Evolutionary conservation across 139 green algal species (phyloP), one percentile per base, ranked within the genome.

Genomic region (Haematococcus sp.): DNA sequence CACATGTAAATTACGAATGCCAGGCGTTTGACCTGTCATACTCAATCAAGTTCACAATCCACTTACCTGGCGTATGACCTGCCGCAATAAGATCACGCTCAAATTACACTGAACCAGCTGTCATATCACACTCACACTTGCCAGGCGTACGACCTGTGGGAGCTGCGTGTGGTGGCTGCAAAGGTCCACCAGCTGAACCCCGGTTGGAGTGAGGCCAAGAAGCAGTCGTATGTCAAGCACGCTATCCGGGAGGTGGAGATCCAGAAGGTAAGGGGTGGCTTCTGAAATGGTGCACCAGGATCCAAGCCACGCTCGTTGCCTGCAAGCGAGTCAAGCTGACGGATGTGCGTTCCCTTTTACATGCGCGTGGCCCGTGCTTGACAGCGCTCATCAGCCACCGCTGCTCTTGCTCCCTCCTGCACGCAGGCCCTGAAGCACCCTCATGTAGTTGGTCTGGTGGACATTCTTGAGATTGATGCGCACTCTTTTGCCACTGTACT

Each of bases 401-500:
- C n/a, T n/a, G n/a, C n/a, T n/a, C n/a, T n/a, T n/a, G n/a, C n/a
- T n/a, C n/a, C n/a, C n/a, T n/a, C n/a, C n/a, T n/a, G n/a, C n/a
- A n/a, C 46, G 43, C 72, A 78, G 72, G 51, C 33, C 31, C 71
- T 81, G 59, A 68, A 76, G 31, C 88, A 94, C 68, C 68, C 77
- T 22, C 74, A 87, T 61, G 90, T 98, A 25, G 93, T 98, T 35
- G 71, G 71, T 11, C 86, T 97, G 66, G 56, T 91, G 33, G 93
- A 97, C 83, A 89, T 98, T 4, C 96, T 98, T 64, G 93, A 98
- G 88, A 91, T 98, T 31, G 93, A 97, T 85, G 78, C 77, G 63
- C 83, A 91, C 68, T 93, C 87, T 4, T 98, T 98, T 85, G 92
- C 88, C 55, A 98, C 94, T 3, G 88, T 98, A 30, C 84, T 98